Evolutionary conservation across 768 basidiomycete species (phyloP).

Genomic region (Chalciporus sphaerocephalus): DNA sequence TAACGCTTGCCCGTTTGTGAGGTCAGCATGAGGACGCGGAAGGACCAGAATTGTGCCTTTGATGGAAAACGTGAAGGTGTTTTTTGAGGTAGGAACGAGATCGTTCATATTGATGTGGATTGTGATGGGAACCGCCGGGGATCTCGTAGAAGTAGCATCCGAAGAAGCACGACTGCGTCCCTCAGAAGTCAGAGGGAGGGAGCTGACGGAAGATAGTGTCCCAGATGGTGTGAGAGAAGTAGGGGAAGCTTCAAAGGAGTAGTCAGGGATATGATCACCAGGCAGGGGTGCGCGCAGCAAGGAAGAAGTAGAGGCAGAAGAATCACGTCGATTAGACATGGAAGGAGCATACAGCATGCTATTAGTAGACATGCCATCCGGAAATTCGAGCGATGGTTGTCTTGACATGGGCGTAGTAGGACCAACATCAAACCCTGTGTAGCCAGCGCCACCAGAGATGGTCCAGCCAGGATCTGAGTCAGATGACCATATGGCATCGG

Average conservation of each 20-base stretch:
- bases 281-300: slow-evolving; percentile 75
- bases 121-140: slow-evolving; percentile 62
- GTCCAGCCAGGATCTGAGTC: slow-evolving; percentile 53
- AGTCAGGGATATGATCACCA: slow-evolving; percentile 56
- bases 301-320: slow-evolving; percentile 52
- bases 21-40: slow-evolving; percentile 34
- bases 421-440: slow-evolving; percentile 66
- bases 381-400: slow-evolving; percentile 49
- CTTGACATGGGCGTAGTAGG: slow-evolving; percentile 38
- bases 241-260: slow-evolving; percentile 67
- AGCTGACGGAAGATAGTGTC: slow-evolving; percentile 37
- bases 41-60: slow-evolving; percentile 61
- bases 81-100: slow-evolving; percentile 59
- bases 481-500: slow-evolving; percentile 63
- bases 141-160: slow-evolving; percentile 24
- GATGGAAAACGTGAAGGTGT: slow-evolving; percentile 61
- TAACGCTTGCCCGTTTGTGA: slow-evolving; percentile 20
- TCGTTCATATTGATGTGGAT: slow-evolving; percentile 81
- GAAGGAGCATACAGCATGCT: slow-evolving; percentile 20
- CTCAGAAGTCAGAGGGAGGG: slow-evolving; percentile 30
- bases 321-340: slow-evolving; percentile 35
- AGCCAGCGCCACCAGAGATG: slow-evolving; percentile 59
- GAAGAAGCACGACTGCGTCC: slow-evolving; percentile 40
- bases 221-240: slow-evolving; percentile 47
- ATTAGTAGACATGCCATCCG: slow-evolving; percentile 16